Conservation (phyloP, 2,329 filamentous ascomycete genomes). For the Xylariaceae sp. region DNA sequence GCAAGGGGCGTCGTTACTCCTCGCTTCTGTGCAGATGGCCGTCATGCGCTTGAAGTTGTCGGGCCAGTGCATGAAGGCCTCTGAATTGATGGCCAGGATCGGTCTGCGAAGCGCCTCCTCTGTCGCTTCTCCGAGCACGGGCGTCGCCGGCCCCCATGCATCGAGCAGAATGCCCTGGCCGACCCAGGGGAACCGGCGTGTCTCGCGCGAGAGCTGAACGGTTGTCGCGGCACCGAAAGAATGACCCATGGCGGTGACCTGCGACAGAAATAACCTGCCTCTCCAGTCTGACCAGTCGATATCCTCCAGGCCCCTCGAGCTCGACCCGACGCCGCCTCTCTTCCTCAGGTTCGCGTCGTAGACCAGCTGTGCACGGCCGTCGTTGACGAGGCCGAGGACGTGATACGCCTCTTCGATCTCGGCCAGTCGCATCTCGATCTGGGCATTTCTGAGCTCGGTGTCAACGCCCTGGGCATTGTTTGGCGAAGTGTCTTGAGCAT, state of each 20-base stretch:
- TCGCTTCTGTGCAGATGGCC: constrained; percentile 55
- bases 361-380: constrained; percentile 52
- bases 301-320: constrained; percentile 56
- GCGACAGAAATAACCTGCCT: constrained; percentile 51
- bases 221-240: constrained; percentile 66
- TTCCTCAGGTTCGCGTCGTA: constrained; percentile 51
- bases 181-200: constrained; percentile 54
- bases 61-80: constrained; percentile 70
- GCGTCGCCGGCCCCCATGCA: constrained; percentile 57
- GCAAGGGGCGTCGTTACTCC: constrained; percentile 41
- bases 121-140: constrained; percentile 41
- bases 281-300: constrained; percentile 57
- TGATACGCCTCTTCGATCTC: constrained; percentile 64
- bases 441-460: constrained; percentile 55
- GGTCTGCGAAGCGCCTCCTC: constrained; percentile 49
- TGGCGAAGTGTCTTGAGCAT: constrained; percentile 48
- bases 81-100: constrained; percentile 62
- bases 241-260: constrained; percentile 63
- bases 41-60: constrained; percentile 59
- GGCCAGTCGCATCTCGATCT: constrained; percentile 61
- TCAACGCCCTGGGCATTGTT: constrained; percentile 61
- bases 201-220: constrained; percentile 56
- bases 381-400: constrained; percentile 53
- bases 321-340: constrained; percentile 57
- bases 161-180: constrained; percentile 66